phyloP scores from a whole-genome alignment of 2,329 filamentous ascomycete species.

The Alternaria sp. region DNA sequence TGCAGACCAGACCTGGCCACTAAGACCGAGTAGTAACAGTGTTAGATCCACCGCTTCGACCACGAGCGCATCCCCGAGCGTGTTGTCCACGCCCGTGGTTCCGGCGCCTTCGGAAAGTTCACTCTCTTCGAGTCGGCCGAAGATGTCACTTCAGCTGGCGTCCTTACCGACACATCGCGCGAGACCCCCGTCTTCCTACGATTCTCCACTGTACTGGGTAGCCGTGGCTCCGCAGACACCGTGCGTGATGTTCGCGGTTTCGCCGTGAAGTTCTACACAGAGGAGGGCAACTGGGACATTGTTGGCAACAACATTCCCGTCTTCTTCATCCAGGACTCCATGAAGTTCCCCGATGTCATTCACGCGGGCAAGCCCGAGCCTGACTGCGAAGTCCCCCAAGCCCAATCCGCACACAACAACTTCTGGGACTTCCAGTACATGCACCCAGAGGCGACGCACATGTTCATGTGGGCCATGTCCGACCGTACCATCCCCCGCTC shows the following conservation, averaged over 20 bases:
- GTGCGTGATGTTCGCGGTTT: conserved; percentile 85
- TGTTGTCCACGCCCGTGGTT: conserved; percentile 71
- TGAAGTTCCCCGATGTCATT: conserved; percentile 63
- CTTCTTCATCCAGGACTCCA: conserved; percentile 69
- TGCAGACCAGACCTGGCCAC: background rate
- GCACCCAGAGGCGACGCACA: conserved; percentile 76
- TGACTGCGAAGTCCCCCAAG: conserved; percentile 73
- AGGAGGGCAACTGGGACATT: conserved; percentile 79
- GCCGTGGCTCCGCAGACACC: conserved; percentile 77
- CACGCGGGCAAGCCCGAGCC: conserved; percentile 72
- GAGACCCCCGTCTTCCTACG: conserved; percentile 73
- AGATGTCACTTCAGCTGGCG: conserved; percentile 67
- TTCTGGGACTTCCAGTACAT: conserved; percentile 75
- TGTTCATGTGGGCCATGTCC: conserved; percentile 81
- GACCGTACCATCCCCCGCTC: conserved; percentile 76
- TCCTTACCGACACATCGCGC: conserved; percentile 72
- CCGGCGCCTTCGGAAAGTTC: conserved; percentile 71
- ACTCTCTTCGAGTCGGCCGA: conserved; percentile 68
- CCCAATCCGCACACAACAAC: conserved; percentile 73
- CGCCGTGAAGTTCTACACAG: conserved; percentile 77
- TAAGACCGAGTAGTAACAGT: conserved; percentile 6
- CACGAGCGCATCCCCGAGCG: conserved; percentile 74
- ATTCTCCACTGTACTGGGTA: conserved; percentile 80
- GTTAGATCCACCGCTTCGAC: conserved; percentile 75
- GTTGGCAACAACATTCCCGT: conserved; percentile 78